A percentile compares a stretch with the other conserved stretches of the same genome.
phyloP scores from a whole-genome alignment of 2,329 filamentous ascomycete species.

The Alternaria triticina region DNA sequence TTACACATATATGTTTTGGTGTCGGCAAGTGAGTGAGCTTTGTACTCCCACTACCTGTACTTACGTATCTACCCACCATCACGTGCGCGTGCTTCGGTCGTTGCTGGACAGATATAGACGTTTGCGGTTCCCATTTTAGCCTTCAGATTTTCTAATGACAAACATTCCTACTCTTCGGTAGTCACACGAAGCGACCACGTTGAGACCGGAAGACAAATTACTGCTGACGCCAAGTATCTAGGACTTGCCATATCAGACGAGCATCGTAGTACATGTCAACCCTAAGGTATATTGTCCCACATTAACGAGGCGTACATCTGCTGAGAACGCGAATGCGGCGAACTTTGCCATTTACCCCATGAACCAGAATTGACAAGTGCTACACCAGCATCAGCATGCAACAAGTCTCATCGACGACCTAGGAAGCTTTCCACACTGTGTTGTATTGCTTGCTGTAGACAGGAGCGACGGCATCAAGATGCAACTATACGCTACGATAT shows the following conservation, averaged over 20 bases:
- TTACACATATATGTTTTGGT: neutral
- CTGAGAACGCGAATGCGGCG: neutral
- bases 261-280: neutral
- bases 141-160: neutral
- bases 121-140: neutral
- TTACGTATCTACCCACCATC: neutral
- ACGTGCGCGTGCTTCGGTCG: neutral
- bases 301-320: accelerated
- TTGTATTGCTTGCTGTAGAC: neutral
- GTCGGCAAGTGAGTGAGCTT: neutral
- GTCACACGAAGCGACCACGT: neutral
- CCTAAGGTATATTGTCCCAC: neutral
- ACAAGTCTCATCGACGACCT: neutral
- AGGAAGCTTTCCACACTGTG: neutral
- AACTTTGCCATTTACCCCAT: neutral
- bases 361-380: neutral
- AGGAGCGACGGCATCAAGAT: neutral
- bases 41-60: neutral
- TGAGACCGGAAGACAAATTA: neutral
- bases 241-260: neutral
- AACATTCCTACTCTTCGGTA: neutral
- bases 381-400: neutral
- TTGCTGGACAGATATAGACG: neutral
- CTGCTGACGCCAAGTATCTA: neutral
- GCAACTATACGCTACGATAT: neutral